These are phyloP conservation scores for Solanum lycopersicoides DNA, from an alignment of 257 asterid genomes.

Conservation along the genomic window DNA sequence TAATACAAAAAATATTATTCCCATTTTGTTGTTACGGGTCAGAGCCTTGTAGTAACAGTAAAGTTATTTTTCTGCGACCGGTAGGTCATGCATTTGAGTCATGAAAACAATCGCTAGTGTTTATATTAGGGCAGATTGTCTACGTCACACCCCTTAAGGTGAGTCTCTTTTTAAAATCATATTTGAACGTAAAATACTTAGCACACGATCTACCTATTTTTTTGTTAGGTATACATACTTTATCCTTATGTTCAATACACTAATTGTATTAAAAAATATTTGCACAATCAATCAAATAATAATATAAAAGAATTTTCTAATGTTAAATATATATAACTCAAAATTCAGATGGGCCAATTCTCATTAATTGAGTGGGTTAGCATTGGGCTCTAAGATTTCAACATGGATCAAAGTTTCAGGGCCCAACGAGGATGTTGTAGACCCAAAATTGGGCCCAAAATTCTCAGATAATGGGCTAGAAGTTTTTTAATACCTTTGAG, in stretches of 20 bases:
- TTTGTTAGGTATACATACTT: not conserved
- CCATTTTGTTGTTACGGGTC: not conserved
- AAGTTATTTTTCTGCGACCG: not conserved
- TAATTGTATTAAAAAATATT: not conserved
- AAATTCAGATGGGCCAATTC: not conserved
- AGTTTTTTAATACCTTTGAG: not conserved
- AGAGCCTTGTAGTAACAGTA: too few relatives aligned
- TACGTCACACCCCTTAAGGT: not conserved
- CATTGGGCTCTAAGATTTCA: not conserved
- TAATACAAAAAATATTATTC: not conserved
- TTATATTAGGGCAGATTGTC: not conserved
- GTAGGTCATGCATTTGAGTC: not conserved
- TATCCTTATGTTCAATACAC: not conserved
- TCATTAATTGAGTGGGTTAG: not conserved
- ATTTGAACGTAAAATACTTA: not conserved
- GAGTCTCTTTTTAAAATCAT: not conserved
- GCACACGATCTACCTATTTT: not conserved
- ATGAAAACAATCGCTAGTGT: not conserved
- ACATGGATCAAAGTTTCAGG: not conserved
- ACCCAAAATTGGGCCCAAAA: not conserved
- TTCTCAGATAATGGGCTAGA: not conserved
- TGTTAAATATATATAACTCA: not conserved
- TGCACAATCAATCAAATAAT: not conserved
- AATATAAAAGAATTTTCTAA: not conserved
- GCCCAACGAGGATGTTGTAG: not conserved